Base-by-base conservation (phyloP, 257 asterid genomes). In the Ballota nigra region DNA sequence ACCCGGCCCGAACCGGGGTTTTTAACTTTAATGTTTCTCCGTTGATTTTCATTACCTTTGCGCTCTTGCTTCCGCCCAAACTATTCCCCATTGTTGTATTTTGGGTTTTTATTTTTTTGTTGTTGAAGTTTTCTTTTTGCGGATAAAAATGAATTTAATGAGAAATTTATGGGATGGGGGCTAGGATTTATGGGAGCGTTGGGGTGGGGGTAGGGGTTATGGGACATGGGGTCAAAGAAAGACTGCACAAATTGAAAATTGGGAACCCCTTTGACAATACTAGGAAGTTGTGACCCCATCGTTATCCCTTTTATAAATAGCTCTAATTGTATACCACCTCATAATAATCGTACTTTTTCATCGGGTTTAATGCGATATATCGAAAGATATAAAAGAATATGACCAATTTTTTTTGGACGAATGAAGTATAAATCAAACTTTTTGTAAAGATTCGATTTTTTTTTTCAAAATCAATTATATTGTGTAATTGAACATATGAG, bases 31-130 rank as follows among this genome's bases (percentile, higher is more conserved):
- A 74, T 0, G 86, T 86, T 74, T 92, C 87, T 0, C 98, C 98
- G 12, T 83, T 83, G 51, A 92, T 84, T 71, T 89, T 92, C 98
- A 92, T 92, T 26, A 92, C 91, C 47, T 87, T 90, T 8, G 89
- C 76, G 6, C 83, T 78, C 78, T 52, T 88, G 68, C 77, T 89
- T 8, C 67, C 87, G 20, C 96, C 95, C 11, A 89, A 84, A 75
- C 83, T 88, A 60, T 92, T 92, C 38, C 98, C 98, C 98, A 92
- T 88, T 69, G 1, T 0, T 9, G 22, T 8, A 8, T 2, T 10
- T 56, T 15, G n/a, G n/a, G n/a, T 15, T 11, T 38, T 23, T 26
- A 2, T 0, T 4, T 38, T 2, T 19, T 49, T n/a, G 19, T 4
- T 8, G 56, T 41, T 8, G n/a, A 15, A 43, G 52, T 33, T 62